Percentiles rank a stretch among this genome's conserved stretches.
Evolutionary conservation across 257 asterid species (phyloP).

Genomic region (Solanum chilense): DNA sequence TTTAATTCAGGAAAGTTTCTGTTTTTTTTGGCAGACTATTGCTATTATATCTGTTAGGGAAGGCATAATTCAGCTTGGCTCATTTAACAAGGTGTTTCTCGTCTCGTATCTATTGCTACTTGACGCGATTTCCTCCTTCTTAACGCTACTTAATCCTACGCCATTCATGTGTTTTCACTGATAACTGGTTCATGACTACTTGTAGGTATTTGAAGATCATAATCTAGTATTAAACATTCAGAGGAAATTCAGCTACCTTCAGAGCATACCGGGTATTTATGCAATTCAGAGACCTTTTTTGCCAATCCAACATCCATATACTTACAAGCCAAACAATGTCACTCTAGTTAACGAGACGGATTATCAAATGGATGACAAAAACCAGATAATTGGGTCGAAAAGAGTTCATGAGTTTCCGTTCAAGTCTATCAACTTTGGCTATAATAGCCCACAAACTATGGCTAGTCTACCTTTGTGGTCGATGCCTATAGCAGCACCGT

Average conservation of each 20-base stretch:
- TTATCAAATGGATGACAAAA: conserved; percentile 13
- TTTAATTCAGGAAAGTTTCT: neutral
- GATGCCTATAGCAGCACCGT: conserved; percentile 18
- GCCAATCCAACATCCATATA: conserved; percentile 20
- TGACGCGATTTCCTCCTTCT: neutral
- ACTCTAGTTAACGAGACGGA: conserved; percentile 9
- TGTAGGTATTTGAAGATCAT: conserved; percentile 53
- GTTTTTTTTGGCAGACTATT: conserved; percentile 43
- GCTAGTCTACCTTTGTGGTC: conserved; percentile 33
- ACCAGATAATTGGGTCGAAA: conserved; percentile 26
- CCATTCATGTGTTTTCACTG: neutral
- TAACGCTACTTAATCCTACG: neutral
- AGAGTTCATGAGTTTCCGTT: conserved; percentile 26
- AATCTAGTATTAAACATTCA: conserved; percentile 53
- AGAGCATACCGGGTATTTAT: conserved; percentile 56
- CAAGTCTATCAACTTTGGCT: conserved; percentile 43
- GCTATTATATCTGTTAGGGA: conserved; percentile 66
- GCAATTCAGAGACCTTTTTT: conserved; percentile 45
- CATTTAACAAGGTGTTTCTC: conserved; percentile 46
- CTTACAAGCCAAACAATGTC: conserved; percentile 13
- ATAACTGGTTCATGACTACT: neutral
- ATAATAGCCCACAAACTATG: conserved; percentile 33
- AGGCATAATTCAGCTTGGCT: conserved; percentile 77
- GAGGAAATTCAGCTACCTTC: conserved; percentile 62
- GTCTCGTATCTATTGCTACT: neutral